Evolutionary conservation across 1,284 basidiomycete genomes (phyloP), one percentile per base, ranked within the genome.

Genomic region (Trichosporon inkin): DNA sequence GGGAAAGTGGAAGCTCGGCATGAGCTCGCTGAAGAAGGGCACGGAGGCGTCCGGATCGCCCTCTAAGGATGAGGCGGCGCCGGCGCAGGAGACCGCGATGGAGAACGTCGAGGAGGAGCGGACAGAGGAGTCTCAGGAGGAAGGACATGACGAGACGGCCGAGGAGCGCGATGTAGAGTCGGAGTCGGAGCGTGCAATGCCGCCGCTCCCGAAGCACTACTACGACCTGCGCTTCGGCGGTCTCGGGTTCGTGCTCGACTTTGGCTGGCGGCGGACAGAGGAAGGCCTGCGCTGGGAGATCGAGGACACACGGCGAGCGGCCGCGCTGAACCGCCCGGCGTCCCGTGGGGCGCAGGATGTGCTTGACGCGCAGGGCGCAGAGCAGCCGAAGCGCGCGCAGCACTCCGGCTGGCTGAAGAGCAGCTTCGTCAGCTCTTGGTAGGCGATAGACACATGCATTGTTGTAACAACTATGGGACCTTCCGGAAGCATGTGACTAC

Each of bases 261-360:
- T 75, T 19, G 69, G 69, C 3, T 69, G 67, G 69, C 66, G 60
- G 8, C 60, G 74, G 24, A 68, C 68, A 0, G 70, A 71, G 36
- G 67, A 70, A 60, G 74, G 71, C 1, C 60, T 76, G 56, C 51
- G 54, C 28, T 76, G 69, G 69, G 74, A 76, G 57, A 59, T 71
- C 6, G 70, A 64, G 14, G 66, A 72, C 20, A 54, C 57, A 35
- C 35, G 52, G 22, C 24, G 47, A 10, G 60, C 56, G 1, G 58
- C 54, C 19, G 60, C 51, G 19, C 34, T 49, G 44, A 49, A 49
- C 44, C 44, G 44, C 14, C 44, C 44, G 2, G 44, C 44, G 7
- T 16, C 22, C 22, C 44, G 22, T 6, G 24, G 22, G 16, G 28
- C 24, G 44, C 17, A 49, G 44, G 44, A 49, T n/a, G 44, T 32